These are phyloP conservation scores for Syncephalastrum monosporum DNA, from an alignment of 371 early-diverging fungal species.

Conservation along the genomic window DNA sequence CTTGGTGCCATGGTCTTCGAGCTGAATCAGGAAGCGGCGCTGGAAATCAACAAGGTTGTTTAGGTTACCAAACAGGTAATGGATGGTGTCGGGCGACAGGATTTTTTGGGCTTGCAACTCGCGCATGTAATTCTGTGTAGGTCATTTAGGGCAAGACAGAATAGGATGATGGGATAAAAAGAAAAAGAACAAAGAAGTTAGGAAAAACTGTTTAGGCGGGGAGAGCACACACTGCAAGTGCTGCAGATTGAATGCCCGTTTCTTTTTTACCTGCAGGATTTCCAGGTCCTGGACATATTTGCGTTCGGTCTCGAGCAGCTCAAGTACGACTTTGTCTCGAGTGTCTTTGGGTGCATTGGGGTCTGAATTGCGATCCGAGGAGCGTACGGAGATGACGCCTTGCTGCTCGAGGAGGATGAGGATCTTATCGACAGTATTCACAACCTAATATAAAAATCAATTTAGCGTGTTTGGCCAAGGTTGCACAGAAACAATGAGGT, in stretches of 20 bases:
- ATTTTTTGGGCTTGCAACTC: conserved; percentile 56
- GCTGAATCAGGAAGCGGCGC: conserved; percentile 88
- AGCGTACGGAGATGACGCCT: conserved; percentile 57
- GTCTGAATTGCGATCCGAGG: conserved; percentile 47
- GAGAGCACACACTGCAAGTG: too few species aligned
- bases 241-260: too few species aligned
- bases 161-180: not conserved
- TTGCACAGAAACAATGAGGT: too few species aligned
- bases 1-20: conserved; percentile 81
- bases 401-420: conserved; percentile 66
- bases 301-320: conserved; percentile 92
- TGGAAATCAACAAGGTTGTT: conserved; percentile 93
- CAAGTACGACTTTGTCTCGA: conserved; percentile 84
- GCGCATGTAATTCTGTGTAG: conserved; percentile 50
- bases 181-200: conserved; percentile 3
- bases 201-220: not conserved
- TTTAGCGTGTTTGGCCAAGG: not conserved
- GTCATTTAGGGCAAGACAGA: not conserved
- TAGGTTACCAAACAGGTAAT: conserved; percentile 89
- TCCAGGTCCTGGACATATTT: conserved; percentile 91
- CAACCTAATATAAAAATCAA: conserved; percentile 30
- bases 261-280: conserved; percentile 62
- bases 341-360: conserved; percentile 71
- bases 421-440: conserved; percentile 71
- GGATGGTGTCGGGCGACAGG: conserved; percentile 71